These are phyloP conservation scores for Globisporangium radiosum DNA, from an alignment of 352 stramenopile genomes.

Conservation along the genomic window DNA sequence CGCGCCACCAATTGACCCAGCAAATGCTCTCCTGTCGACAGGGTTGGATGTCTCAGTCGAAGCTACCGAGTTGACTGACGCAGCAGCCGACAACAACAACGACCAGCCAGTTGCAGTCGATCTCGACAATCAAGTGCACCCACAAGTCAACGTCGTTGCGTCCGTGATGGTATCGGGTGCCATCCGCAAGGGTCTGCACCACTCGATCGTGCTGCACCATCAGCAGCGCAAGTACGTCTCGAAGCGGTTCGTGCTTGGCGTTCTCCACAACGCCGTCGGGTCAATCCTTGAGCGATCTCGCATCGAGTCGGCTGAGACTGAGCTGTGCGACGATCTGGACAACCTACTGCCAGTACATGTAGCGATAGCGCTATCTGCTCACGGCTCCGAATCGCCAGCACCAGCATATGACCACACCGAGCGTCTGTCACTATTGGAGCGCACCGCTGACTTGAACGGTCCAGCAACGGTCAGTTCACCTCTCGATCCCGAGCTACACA, in stretches of 20 bases:
- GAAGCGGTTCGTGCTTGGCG: conserved; percentile 8
- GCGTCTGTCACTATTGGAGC: too few species aligned
- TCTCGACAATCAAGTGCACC: background rate
- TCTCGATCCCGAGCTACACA: too few species aligned
- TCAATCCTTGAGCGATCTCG: background rate
- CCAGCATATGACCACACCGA: background rate
- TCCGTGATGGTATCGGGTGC: conserved; percentile 1
- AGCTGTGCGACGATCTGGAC: background rate
- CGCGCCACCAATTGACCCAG: too few species aligned
- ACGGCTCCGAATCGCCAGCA: background rate
- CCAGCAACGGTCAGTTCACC: too few species aligned
- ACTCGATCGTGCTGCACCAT: conserved; percentile 9
- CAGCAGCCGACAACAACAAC: background rate
- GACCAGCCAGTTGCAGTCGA: background rate
- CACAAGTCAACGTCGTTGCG: background rate
- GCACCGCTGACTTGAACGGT: too few species aligned
- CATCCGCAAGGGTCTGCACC: conserved; percentile 9
- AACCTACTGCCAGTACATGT: background rate
- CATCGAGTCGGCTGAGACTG: background rate
- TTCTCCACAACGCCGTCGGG: background rate
- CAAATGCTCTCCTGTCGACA: background rate
- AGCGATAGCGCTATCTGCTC: background rate
- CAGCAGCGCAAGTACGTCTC: conserved; percentile 7
- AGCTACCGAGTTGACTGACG: background rate
- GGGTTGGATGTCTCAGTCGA: too few species aligned